Conservation (phyloP, 2,329 filamentous ascomycete species). For the Ceratocystiopsis sp. region DNA sequence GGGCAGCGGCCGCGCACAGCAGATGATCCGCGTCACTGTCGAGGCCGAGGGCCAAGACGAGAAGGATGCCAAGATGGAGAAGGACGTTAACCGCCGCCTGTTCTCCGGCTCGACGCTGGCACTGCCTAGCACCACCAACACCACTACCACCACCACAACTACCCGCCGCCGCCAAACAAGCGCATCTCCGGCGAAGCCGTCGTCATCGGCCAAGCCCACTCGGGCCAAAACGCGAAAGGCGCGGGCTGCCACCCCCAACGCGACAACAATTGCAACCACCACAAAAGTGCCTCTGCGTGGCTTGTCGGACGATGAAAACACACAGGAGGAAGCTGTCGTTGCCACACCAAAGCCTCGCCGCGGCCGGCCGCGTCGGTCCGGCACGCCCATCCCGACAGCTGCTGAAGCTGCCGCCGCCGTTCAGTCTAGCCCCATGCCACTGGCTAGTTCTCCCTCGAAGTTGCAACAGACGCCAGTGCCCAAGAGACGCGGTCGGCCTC, state of each 20-base stretch:
- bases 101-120: conserved; percentile 16
- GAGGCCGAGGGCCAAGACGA: conserved; percentile 23
- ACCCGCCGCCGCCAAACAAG: conserved; percentile 1
- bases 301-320: conserved; percentile 25
- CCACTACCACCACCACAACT: conserved; percentile 7
- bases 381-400: conserved; percentile 29
- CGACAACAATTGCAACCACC: background rate
- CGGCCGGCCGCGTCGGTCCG: conserved; percentile 27
- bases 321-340: conserved; percentile 15
- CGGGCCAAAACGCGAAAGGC: background rate
- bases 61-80: background rate
- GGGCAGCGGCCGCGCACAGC: conserved; percentile 30
- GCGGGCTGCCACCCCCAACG: background rate
- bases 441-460: too few species aligned
- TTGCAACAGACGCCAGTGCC: too few species aligned
- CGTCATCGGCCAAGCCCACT: background rate
- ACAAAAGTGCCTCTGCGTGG: conserved; percentile 27
- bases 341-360: conserved; percentile 11
- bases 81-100: conserved; percentile 17
- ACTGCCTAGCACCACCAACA: conserved; percentile 16
- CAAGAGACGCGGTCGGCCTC: background rate
- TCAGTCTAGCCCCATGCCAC: too few species aligned
- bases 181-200: conserved; percentile 2
- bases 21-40: conserved; percentile 37
- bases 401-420: too few species aligned